Percentiles rank a stretch among this genome's conserved stretches.
Conservation (phyloP, 2,329 filamentous ascomycete species). For the Didymella exigua region DNA sequence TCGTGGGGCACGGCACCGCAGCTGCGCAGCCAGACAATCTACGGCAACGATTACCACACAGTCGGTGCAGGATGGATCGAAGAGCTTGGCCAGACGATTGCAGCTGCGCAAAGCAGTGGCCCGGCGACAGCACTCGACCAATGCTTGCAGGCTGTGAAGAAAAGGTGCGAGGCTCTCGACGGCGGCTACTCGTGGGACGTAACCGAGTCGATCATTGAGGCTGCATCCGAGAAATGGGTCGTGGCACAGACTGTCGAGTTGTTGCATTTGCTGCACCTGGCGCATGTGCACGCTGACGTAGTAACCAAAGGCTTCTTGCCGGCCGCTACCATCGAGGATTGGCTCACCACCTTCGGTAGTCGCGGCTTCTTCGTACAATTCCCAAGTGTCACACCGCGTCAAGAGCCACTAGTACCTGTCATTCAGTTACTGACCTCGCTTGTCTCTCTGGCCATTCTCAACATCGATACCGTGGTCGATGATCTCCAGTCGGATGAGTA, state of each 20-base stretch:
- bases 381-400: conserved; percentile 54
- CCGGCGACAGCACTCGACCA: conserved; percentile 39
- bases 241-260: conserved; percentile 71
- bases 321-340: conserved; percentile 40
- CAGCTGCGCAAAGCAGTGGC: conserved; percentile 48
- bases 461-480: conserved; percentile 65
- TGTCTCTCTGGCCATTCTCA: conserved; percentile 74
- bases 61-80: conserved; percentile 42
- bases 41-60: conserved; percentile 37
- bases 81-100: conserved; percentile 39
- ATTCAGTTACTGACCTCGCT: conserved; percentile 73
- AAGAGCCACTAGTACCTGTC: conserved; percentile 60
- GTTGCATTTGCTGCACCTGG: conserved; percentile 72
- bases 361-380: conserved; percentile 69
- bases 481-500: conserved; percentile 44
- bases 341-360: conserved; percentile 38
- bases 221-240: conserved; percentile 67
- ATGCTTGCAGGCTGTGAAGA: conserved; percentile 57
- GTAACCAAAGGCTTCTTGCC: conserved; percentile 43
- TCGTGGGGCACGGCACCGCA: conserved; percentile 40
- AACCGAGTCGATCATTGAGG: conserved; percentile 57
- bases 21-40: conserved; percentile 36
- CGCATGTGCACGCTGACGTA: conserved; percentile 72
- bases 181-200: conserved; percentile 55
- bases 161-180: conserved; percentile 55